Base-by-base conservation (phyloP, 768 basidiomycete genomes). In the Phylloporus sp. region DNA sequence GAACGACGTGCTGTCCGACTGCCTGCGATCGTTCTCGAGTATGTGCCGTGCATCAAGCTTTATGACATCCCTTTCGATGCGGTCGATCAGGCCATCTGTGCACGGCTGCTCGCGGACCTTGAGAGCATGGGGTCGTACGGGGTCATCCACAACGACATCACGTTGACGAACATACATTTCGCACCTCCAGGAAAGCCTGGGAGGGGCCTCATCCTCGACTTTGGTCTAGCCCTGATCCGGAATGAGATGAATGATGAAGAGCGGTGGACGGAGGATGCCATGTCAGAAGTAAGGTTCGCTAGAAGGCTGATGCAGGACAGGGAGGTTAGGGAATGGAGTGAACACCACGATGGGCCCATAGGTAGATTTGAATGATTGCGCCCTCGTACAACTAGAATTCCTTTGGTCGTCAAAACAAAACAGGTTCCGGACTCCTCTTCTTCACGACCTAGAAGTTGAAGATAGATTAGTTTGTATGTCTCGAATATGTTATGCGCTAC, bases 1-100 rank as follows among this genome's bases (percentile, higher is more conserved):
- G n/a, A n/a, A n/a, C 18, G 34, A 26, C 50, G 48, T 5, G 32
- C 32, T 9, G 44, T 52, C 15, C 42, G 32, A 36, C 23, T n/a
- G 3, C 38, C 42, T 1, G 28, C 38, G 9, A 7, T 52, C 6
- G 32, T 52, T 20, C 33, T 52, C 11, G 49, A 52, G 22, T 50
- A 39, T 34, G 35, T 44, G n/a, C 48, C 48, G 20, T 52, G 37
- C 14, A 33, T 52, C 5, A 35, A 5, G 22, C 40, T 50, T 18
- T 1, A 3, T 6, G 48, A 43, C 13, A 38, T 52, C 17, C 13
- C 42, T 9, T 5, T 9, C n/a, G 1, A 14, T 6, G 48, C 17
- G 1, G 17, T 38, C 6, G 50, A 41, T 5, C 46, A 36, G 2
- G 38, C 13, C 28, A n/a, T 52, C 26, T 6, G 36, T 24, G 5